Evolutionary conservation across 2,329 filamentous ascomycete species (phyloP), one percentile per base, ranked within the genome.

Genomic region (Trichoderma endophyticum): DNA sequence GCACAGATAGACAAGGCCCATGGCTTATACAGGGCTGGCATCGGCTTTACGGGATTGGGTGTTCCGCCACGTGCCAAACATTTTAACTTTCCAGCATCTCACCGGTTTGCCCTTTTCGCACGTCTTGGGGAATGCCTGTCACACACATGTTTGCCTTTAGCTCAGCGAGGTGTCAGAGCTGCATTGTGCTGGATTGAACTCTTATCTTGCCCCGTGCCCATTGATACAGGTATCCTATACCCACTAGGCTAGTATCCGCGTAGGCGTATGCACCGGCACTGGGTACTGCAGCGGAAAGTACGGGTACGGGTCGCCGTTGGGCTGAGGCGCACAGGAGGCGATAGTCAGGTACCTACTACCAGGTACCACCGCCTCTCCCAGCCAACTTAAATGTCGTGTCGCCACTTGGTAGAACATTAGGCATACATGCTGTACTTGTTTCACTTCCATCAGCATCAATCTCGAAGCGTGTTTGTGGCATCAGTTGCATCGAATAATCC

Each of bases 321-420:
- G 66, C 36, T 61, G 36, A 32, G 18, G 15, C n/a, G 28, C 14
- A 12, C 24, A 11, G 48, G 66, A 26, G n/a, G 26, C 26, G 8
- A 69, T 57, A 48, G 59, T 30, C 36, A 30, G 32, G 36, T 60
- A 60, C 56, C 39, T 48, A 21, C 24, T 32, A 32, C 28, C 56
- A 59, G 56, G 56, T 69, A 34, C 66, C 56, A 8, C 65, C 65
- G 65, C 54, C 56, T 59, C 34, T 39, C n/a, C 26, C 26, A 21
- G 54, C 34, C 32, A 69, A 69, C 66, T 68, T 43, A 68, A 57
- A 68, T 24, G 28, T 24, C 28, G n/a, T 61, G 57, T 69, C 66
- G 66, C 66, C 66, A 69, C 66, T 57, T 69, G 14, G 34, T 26
- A 34, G 18, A 34, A n/a, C 65, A 21, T 34, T 61, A 12, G 8